phyloP scores from a whole-genome alignment of 257 asterid genomes.

The Solanum pinnatisectum region DNA sequence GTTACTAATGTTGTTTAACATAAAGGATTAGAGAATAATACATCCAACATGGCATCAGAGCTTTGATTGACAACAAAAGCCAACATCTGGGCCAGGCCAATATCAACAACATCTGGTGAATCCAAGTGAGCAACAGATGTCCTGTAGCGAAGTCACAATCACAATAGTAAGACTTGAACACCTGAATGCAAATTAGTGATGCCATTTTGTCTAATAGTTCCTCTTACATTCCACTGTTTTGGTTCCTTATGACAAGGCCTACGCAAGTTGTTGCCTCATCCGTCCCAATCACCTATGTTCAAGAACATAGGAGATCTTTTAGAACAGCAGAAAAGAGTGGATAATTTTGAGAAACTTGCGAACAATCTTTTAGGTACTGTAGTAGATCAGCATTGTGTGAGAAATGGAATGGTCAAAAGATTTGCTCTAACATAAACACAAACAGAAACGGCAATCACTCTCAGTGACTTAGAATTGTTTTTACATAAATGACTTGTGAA shows the following conservation, averaged over 20 bases:
- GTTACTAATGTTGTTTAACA: slow-evolving; percentile 5
- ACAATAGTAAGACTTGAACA: background rate
- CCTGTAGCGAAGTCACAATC: slow-evolving; percentile 34
- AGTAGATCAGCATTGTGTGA: background rate
- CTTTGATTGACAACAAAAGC: slow-evolving; percentile 42
- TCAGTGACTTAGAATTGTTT: background rate
- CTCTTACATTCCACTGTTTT: slow-evolving; percentile 66
- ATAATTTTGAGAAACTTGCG: background rate
- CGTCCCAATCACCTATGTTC: slow-evolving; percentile 62
- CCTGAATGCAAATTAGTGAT: background rate
- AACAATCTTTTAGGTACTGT: background rate
- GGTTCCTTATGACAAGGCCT: slow-evolving; percentile 65
- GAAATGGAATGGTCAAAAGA: background rate
- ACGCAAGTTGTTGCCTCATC: slow-evolving; percentile 98
- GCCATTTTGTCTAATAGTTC: background rate
- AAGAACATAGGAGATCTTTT: background rate
- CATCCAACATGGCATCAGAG: slow-evolving; percentile 55
- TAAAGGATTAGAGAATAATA: slow-evolving; percentile 13
- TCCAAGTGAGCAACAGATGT: slow-evolving; percentile 87
- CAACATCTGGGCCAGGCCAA: slow-evolving; percentile 74
- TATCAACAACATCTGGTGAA: slow-evolving; percentile 59
- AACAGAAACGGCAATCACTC: background rate
- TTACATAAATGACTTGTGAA: background rate
- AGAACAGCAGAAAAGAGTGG: background rate
- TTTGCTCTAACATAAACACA: background rate